phyloP scores from a whole-genome alignment of 306 rosid species.

The Hylodesmum podocarpum region DNA sequence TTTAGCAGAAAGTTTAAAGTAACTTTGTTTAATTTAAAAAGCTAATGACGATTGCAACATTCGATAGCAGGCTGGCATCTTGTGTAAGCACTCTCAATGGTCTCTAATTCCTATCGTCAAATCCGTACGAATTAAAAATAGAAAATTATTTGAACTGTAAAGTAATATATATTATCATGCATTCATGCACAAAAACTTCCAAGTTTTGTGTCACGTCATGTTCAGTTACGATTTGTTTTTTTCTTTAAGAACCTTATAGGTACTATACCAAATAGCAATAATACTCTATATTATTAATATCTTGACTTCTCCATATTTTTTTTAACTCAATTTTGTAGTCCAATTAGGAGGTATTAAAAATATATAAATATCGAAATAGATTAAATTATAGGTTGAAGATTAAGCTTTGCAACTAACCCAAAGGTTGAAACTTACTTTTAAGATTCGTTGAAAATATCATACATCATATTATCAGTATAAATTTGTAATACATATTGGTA shows the following conservation, averaged over 20 bases:
- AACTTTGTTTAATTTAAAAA: not conserved
- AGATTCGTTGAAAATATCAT: not conserved
- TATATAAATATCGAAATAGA: too few species aligned
- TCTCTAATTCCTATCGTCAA: not conserved
- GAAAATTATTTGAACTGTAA: not conserved
- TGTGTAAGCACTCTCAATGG: not conserved
- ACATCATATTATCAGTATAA: not conserved
- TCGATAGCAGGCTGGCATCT: not conserved
- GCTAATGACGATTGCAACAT: not conserved
- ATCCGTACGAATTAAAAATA: not conserved
- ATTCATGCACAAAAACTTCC: not conserved
- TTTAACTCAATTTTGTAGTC: not conserved
- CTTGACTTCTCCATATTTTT: not conserved
- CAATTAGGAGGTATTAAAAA: not conserved
- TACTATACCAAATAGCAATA: not conserved
- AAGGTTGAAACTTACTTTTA: too few species aligned
- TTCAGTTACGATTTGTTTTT: conserved; percentile 3
- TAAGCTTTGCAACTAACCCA: too few species aligned
- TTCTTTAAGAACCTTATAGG: not conserved
- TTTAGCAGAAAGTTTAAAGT: not conserved
- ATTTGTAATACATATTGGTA: too few species aligned
- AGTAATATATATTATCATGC: conserved; percentile 1
- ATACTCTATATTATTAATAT: not conserved
- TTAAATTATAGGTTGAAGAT: too few species aligned
- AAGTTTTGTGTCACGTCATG: conserved; percentile 35